Evolutionary conservation across 1,284 basidiomycete genomes (phyloP).

Genomic region (Moesziomyces antarcticus): DNA sequence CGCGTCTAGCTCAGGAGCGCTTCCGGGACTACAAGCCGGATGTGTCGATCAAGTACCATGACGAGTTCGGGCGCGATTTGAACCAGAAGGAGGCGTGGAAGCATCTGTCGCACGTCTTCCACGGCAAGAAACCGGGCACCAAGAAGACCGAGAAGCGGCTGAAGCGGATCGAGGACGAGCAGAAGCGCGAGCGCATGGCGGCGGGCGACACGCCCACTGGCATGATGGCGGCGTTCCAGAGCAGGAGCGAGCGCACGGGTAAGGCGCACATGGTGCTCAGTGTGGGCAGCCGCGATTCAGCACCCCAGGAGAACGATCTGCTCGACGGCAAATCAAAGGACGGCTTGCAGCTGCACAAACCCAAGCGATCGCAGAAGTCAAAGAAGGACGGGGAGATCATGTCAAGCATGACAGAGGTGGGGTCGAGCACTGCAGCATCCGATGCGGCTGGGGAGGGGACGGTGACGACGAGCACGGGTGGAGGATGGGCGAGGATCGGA

Average conservation of each 20-base stretch:
- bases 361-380: background rate
- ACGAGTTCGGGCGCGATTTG: conserved; percentile 84
- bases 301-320: conserved; percentile 62
- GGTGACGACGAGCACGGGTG: conserved; percentile 17
- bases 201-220: conserved; percentile 65
- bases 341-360: conserved; percentile 30
- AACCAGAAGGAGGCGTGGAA: conserved; percentile 82
- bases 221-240: conserved; percentile 62
- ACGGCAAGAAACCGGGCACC: conserved; percentile 63
- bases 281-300: conserved; percentile 58
- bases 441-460: conserved; percentile 8
- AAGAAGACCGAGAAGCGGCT: conserved; percentile 63
- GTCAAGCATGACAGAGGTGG: conserved; percentile 1
- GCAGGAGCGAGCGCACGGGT: conserved; percentile 59
- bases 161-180: conserved; percentile 62
- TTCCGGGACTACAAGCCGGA: conserved; percentile 97
- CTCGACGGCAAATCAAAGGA: conserved; percentile 26
- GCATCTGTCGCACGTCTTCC: conserved; percentile 65
- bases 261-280: conserved; percentile 67
- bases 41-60: conserved; percentile 94
- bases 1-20: conserved; percentile 80
- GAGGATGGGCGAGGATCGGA: conserved; percentile 41
- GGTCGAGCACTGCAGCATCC: conserved; percentile 3
- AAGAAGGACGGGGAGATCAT: conserved; percentile 23
- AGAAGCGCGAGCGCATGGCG: conserved; percentile 61